phyloP scores from a whole-genome alignment of 257 asterid species.

The Ballota nigra region DNA sequence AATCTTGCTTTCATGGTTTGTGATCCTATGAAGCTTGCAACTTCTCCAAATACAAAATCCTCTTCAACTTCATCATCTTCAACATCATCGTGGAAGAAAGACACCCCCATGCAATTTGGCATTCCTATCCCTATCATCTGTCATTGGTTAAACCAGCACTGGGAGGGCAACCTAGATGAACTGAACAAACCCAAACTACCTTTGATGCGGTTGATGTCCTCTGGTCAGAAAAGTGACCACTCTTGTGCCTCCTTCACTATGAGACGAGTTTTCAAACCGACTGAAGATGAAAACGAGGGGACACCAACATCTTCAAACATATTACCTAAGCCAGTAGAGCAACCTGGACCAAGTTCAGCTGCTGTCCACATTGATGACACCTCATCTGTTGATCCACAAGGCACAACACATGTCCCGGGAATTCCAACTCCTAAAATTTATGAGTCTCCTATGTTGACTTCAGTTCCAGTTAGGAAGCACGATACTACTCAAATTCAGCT shows the following conservation, averaged over 20 bases:
- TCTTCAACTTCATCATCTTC: slow-evolving; percentile 85
- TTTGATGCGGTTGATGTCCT: slow-evolving; percentile 75
- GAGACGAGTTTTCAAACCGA: slow-evolving; percentile 76
- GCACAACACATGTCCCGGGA: slow-evolving; percentile 47
- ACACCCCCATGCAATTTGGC: slow-evolving; percentile 81
- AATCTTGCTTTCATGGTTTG: slow-evolving; percentile 97
- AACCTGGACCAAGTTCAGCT: slow-evolving; percentile 46
- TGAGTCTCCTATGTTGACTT: slow-evolving; percentile 69
- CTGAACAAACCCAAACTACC: slow-evolving; percentile 88
- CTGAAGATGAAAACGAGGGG: slow-evolving; percentile 57
- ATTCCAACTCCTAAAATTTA: slow-evolving; percentile 78
- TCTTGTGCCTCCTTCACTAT: slow-evolving; percentile 94
- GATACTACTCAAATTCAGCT: slow-evolving; percentile 67
- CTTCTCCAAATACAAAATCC: slow-evolving; percentile 82
- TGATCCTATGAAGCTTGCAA: slow-evolving; percentile 98
- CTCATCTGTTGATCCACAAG: slow-evolving; percentile 34
- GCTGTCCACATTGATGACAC: slow-evolving; percentile 34
- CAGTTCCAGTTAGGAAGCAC: slow-evolving; percentile 45
- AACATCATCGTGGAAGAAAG: slow-evolving; percentile 75
- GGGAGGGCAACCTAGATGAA: slow-evolving; percentile 97
- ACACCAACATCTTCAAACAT: slow-evolving; percentile 52
- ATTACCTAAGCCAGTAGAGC: slow-evolving; percentile 40
- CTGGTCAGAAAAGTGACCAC: slow-evolving; percentile 90
- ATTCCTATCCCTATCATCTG: slow-evolving; percentile 88
- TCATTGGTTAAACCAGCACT: slow-evolving; percentile 93